Base-by-base conservation (phyloP, 164 flowering plant genomes). In the Kingdonia uniflora region DNA sequence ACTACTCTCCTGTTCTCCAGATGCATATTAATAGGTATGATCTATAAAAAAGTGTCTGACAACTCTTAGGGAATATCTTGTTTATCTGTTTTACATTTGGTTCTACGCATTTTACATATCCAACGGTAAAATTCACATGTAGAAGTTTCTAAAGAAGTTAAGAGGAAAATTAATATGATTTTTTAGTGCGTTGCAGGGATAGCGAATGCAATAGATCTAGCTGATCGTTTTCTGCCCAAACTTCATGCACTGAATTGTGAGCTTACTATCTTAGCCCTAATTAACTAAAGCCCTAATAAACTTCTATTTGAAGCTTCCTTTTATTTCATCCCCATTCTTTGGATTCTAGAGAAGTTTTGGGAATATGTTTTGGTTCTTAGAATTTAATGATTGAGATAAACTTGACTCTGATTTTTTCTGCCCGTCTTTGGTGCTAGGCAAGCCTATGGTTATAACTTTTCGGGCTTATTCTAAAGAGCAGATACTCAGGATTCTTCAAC, bases 201-300 rank as follows among this genome's bases (percentile, higher is more conserved):
- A 29, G 95, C 99, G 51, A 94, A 94, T 81, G 87, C 99, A 19
- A 82, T 89, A 47, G 99, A 94, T 65, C 72, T 94, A 37, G 95
- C 99, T 1, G 95, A 89, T 63, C 88, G 97, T 14, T 89, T 94
- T 75, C 89, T 94, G 63, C 95, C 99, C 42, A 82, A 75, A 65
- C 89, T 94, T 15, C 81, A 81, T 55, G 75, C 99, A 20, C 65
- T 89, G 62, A 89, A 81, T 71, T 94, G 99, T 94, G 65, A 80
- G 96, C 47, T 58, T 23, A 45, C 21, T 60, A 52, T 35, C 40
- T 25, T 29, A 61, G 44, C 40, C 47, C 43, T 38, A 15, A 22
- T 24, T n/a, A 19, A 29, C 35, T 29, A 8, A 29, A 29, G n/a
- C n/a, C n/a, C 35, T 29, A 8, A 29, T 29, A 3, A 3, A 29